phyloP scores from a whole-genome alignment of 2,329 filamentous ascomycete species.

The Fragosphaeria purpurea region DNA sequence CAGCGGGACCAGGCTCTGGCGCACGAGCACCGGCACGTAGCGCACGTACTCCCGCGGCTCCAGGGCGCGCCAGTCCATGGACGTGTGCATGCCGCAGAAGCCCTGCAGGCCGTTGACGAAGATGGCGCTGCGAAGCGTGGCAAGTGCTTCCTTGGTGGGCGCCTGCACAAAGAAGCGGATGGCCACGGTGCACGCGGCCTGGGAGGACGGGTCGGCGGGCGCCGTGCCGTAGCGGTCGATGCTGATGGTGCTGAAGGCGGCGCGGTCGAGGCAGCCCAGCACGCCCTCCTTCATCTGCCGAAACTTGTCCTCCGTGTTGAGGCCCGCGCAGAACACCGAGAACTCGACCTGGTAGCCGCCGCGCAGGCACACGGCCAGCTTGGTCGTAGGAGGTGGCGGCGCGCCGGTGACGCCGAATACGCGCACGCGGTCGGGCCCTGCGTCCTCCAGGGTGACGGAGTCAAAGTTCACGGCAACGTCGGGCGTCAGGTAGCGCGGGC shows the following conservation, averaged over 20 bases:
- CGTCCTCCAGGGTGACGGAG: background rate
- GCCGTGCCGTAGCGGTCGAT: slow-evolving; percentile 21
- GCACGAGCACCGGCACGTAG: slow-evolving; percentile 24
- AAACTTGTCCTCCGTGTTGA: slow-evolving; percentile 15
- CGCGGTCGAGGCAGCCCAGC: slow-evolving; percentile 16
- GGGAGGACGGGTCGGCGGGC: slow-evolving; percentile 17
- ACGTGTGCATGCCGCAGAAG: slow-evolving; percentile 23
- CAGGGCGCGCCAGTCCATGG: slow-evolving; percentile 27
- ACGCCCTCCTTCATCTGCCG: slow-evolving; percentile 20
- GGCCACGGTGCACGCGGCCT: slow-evolving; percentile 29
- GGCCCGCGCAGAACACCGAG: slow-evolving; percentile 17
- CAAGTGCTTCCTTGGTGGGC: slow-evolving; percentile 12
- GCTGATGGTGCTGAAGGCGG: slow-evolving; percentile 19
- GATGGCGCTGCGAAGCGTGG: slow-evolving; percentile 1
- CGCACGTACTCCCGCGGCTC: slow-evolving; percentile 20
- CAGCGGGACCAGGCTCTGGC: slow-evolving; percentile 8
- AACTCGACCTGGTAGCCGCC: slow-evolving; percentile 21
- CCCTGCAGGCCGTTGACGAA: slow-evolving; percentile 13
- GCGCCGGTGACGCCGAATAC: slow-evolving; percentile 30
- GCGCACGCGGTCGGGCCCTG: slow-evolving; percentile 17
- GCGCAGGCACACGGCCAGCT: slow-evolving; percentile 32
- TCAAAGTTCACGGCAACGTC: slow-evolving; percentile 29
- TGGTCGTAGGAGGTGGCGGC: slow-evolving; percentile 39
- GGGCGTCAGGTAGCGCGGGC: slow-evolving; percentile 35
- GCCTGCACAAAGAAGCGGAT: slow-evolving; percentile 32